Base-by-base conservation (phyloP, 2,329 filamentous ascomycete genomes). In the Colletotrichum theobromicola region DNA sequence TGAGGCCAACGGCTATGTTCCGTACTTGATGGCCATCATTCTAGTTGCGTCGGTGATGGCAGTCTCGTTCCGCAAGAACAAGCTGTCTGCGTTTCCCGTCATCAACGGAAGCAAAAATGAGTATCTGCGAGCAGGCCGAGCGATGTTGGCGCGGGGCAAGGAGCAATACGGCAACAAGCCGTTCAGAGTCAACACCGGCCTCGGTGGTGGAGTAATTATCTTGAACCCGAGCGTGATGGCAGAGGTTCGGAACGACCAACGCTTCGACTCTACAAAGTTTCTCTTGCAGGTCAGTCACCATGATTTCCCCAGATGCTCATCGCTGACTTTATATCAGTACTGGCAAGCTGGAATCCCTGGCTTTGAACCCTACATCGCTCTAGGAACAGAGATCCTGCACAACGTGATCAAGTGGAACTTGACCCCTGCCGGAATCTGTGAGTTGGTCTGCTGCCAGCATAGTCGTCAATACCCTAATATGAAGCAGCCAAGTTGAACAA, bases 321-420 rank as follows among this genome's bases (percentile, higher is more conserved):
- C 21, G 7, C 32, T 62, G 9, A 62, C 6, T 2, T 7, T 15
- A 1, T 26, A 32, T 12, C 24, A 72, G 70, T 68, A 72, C 15
- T 72, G 70, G 70, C 70, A 72, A 58, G 70, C 70, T 21, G 70
- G 70, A 18, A 69, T 72, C 5, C 66, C 65, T 1, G 70, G 65
- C 6, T 73, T 73, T 9, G 70, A 73, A 18, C 66, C 70, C 0
- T 70, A 73, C 15, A 61, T 73, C 7, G 70, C 66, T 13, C 50
- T 73, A 1, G 60, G 66, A 9, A 73, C 65, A 24, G 70, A 70
- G 24, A 73, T 70, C 9, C 16, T 73, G 7, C 70, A 73, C 50
- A 73, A 73, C n/a, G 70, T 73, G 5, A 63, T 73, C n/a, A 70
- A 70, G 37, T 73, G 70, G 66, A 70, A 73, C 34, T 10, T 73